Evolutionary conservation across 352 stramenopile species (phyloP), one percentile per base, ranked within the genome.

Genomic region (Nothophytophthora sp.): DNA sequence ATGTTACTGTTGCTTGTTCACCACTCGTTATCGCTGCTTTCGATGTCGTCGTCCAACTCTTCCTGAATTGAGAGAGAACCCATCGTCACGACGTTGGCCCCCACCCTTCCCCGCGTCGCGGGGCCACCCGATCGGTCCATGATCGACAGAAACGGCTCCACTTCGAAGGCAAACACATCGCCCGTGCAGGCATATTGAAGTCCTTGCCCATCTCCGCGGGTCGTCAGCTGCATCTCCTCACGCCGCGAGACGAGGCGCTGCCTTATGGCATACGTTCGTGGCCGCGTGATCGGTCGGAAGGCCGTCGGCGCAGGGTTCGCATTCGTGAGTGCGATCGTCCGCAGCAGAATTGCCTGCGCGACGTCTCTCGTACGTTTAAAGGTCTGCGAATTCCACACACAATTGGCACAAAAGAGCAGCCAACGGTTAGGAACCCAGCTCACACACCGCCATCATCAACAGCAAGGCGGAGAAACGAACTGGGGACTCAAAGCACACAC

Each of bases 241-340:
- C 69, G 76, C 47, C 75, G 54, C 4, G 48, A 62, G 15, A 81
- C 59, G 5, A 81, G 69, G 16, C 76, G 67, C 51, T 86, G 65
- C 11, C 60, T 75, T 28, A 62, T 66, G 4, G 58, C 65, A 58
- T 75, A 88, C 19, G 70, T 74, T 23, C 69, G 67, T 18, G 80
- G 62, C 16, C 76, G 65, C 13, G 64, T 72, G 23, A 95, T 89
- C 22, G 84, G 84, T n/a, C 84, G 73, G 50, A 95, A 95, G 5
- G 72, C 67, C 7, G 69, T 81, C 1, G 76, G 80, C 2, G 79
- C 57, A 0, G 84, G 80, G 28, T 88, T 70, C 19, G 69, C 54
- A 36, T 95, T 95, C n/a, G 78, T 88, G 8, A 90, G 53, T 19
- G 70, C 64, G 15, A 90, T 69, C n/a, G 64, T 73, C n/a, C 81